Base-by-base conservation (phyloP, 1,139 yeast species). In the Meyerozyma smithsonii region DNA sequence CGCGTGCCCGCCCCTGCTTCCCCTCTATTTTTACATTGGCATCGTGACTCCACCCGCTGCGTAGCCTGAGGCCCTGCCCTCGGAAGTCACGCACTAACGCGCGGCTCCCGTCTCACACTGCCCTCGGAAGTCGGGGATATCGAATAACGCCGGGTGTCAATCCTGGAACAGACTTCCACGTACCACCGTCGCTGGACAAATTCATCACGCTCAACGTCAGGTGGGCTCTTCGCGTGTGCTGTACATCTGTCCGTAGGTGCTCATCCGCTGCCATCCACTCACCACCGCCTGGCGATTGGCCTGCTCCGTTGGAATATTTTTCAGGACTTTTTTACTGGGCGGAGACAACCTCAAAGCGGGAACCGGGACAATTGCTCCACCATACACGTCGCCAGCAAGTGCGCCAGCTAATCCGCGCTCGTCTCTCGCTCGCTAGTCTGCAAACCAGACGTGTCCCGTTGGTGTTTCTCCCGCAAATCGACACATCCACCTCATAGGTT, bases 71-170 rank as follows among this genome's bases (percentile, higher is more conserved):
- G 24, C 24, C 2, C 16, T 4, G 15, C 34, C 34, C 34, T 30
- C 34, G 34, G 34, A 30, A 30, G n/a, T 30, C 15, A 12, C n/a
- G 21, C 21, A 11, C 15, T 10, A 15, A 26, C 30, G 34, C 34
- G 34, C 21, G 20, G 34, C 34, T 30, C 21, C 15, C 34, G 34
- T 18, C 34, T n/a, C 30, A 26, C 30, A 26, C 23, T 30, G 34
- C 34, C 34, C 34, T 30, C 34, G 34, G 34, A 30, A 30, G 2
- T 30, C 34, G 34, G n/a, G 15, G 21, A 7, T 1, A 16, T 17
- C 12, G 17, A 26, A 14, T 14, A 18, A 4, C 21, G 34, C 21
- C 34, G 34, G 21, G 21, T 16, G n/a, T n/a, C 12, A 16, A 30
- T 16, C 14, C 34, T 30, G 34, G 34, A 30, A 30, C 25, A 8